A percentile compares a stretch with the other conserved stretches of the same genome.
phyloP scores from a whole-genome alignment of 2,329 filamentous ascomycete species.

The Paradendryphiella salina region DNA sequence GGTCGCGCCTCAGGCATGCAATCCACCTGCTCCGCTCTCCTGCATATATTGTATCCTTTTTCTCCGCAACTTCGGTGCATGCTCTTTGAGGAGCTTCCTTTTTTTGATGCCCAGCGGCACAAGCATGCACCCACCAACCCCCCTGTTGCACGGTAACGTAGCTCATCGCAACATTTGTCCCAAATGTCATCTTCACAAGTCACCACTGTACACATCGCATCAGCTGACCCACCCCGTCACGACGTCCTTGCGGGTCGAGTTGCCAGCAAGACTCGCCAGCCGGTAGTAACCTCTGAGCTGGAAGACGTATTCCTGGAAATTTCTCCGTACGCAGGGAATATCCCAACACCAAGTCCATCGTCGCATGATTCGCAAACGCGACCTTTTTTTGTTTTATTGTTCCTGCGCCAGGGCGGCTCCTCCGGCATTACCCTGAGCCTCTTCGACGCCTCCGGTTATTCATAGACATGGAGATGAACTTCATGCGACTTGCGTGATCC shows the following conservation, averaged over 20 bases:
- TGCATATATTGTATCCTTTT: constrained; percentile 4
- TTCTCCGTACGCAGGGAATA: background rate
- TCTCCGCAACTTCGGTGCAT: background rate
- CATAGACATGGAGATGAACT: too few species aligned
- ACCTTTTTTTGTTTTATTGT: too few species aligned
- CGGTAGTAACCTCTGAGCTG: background rate
- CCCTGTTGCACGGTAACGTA: background rate
- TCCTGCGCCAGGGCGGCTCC: too few species aligned
- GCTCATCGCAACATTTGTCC: background rate
- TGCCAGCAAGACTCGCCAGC: background rate
- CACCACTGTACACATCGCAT: background rate
- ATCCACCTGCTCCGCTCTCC: constrained; percentile 8
- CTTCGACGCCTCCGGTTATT: too few species aligned
- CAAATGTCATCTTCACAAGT: background rate
- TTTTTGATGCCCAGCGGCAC: background rate
- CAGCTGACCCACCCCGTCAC: background rate
- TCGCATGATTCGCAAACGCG: background rate
- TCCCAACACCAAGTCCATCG: background rate
- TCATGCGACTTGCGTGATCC: too few species aligned
- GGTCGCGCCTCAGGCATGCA: constrained; percentile 5
- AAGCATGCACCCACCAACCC: too few species aligned
- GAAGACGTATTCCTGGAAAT: background rate
- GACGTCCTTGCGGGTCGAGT: background rate
- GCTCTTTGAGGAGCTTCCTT: background rate
- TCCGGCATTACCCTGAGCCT: too few species aligned